Conservation (phyloP, 2,329 filamentous ascomycete species). For the Ceratocystis lukuohia region DNA sequence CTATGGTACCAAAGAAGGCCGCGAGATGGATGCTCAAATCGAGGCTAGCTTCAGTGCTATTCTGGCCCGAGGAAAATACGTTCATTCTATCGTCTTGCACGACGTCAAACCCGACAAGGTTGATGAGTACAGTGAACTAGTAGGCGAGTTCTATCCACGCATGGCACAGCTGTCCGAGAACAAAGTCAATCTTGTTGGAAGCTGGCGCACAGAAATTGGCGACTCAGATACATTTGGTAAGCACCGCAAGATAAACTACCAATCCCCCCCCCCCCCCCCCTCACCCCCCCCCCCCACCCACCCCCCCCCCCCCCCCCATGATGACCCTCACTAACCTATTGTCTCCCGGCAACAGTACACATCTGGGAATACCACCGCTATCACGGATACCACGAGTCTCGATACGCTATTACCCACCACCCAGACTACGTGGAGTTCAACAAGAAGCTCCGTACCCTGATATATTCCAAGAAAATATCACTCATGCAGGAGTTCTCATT, state of each 20-base stretch:
- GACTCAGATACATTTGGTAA: constrained; percentile 93
- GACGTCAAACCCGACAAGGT: constrained; percentile 91
- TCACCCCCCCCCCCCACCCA: not conserved
- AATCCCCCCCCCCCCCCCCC: not conserved
- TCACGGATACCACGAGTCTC: constrained; percentile 83
- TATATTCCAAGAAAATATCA: constrained; percentile 71
- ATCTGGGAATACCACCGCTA: constrained; percentile 99
- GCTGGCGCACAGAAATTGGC: constrained; percentile 95
- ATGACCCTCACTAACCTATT: not conserved
- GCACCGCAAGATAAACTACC: constrained; percentile 23
- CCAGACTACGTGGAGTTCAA: constrained; percentile 78
- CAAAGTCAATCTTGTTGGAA: constrained; percentile 90
- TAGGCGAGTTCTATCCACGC: constrained; percentile 82
- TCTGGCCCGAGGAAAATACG: constrained; percentile 89
- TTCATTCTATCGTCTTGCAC: constrained; percentile 95
- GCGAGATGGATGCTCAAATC: constrained; percentile 88
- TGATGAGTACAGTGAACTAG: constrained; percentile 82
- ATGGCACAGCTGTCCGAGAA: constrained; percentile 78
- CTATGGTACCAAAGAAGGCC: constrained; percentile 91
- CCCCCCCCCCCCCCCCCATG: not conserved
- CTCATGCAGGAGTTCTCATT: constrained; percentile 99
- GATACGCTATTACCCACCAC: constrained; percentile 70
- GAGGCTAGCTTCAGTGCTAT: constrained; percentile 94
- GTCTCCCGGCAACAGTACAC: constrained; percentile 50
- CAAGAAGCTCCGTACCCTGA: constrained; percentile 68